Evolutionary conservation across 2,329 filamentous ascomycete genomes (phyloP).

Genomic region (Alternaria viburni): DNA sequence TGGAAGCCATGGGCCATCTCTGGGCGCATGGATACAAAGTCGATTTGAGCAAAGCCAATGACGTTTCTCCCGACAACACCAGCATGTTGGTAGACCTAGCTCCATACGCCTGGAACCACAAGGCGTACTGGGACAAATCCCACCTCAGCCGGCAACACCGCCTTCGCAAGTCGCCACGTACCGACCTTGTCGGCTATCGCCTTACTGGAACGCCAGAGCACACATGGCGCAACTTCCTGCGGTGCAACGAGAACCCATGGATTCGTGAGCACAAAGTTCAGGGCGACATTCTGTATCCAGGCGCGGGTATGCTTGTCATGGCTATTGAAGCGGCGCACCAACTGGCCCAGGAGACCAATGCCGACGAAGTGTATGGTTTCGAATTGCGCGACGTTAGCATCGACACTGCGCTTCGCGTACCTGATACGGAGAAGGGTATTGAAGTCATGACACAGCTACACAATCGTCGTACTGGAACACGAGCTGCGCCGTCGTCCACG

Average conservation of each 20-base stretch:
- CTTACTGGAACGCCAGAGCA: conserved; percentile 2
- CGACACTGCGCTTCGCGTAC: conserved; percentile 7
- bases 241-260: conserved; percentile 16
- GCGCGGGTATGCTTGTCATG: conserved; percentile 53
- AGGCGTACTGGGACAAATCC: conserved; percentile 5
- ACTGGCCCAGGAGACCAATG: background rate
- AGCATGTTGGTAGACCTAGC: conserved; percentile 2
- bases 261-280: conserved; percentile 18
- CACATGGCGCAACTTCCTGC: conserved; percentile 16
- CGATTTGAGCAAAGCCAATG: conserved; percentile 1
- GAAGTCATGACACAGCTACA: conserved; percentile 12
- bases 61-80: background rate
- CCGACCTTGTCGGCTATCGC: conserved; percentile 10
- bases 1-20: conserved; percentile 7
- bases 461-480: conserved; percentile 9
- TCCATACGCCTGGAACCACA: conserved; percentile 12
- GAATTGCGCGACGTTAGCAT: conserved; percentile 6
- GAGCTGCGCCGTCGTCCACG: conserved; percentile 6
- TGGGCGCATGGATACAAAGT: conserved; percentile 7
- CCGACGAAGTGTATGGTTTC: conserved; percentile 3
- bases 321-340: conserved; percentile 27
- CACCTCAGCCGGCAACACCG: conserved; percentile 4
- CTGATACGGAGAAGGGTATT: conserved; percentile 8
- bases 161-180: conserved; percentile 3
- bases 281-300: conserved; percentile 51